phyloP scores from a whole-genome alignment of 495 filamentous ascomycete genomes.

The Tuber umbilicatum region DNA sequence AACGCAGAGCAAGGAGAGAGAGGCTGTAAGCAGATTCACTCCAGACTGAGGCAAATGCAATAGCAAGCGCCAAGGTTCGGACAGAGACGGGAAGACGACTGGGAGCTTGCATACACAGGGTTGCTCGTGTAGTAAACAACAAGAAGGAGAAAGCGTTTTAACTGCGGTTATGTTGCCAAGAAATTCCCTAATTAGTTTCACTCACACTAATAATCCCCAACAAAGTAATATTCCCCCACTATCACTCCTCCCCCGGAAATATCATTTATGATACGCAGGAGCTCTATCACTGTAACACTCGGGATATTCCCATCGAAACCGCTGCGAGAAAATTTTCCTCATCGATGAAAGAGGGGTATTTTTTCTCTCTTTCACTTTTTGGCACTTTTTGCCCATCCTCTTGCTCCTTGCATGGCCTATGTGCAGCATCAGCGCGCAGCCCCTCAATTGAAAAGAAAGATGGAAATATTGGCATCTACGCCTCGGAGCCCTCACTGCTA shows the following conservation, averaged over 20 bases:
- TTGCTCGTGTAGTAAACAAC: neutral
- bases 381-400: neutral
- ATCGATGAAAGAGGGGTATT: neutral
- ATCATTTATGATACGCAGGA: neutral
- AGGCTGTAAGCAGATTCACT: neutral
- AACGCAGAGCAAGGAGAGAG: neutral
- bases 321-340: neutral
- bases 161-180: neutral
- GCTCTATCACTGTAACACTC: neutral
- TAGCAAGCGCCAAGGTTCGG: neutral
- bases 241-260: neutral
- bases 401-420: neutral
- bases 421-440: neutral
- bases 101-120: neutral
- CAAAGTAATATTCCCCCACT: neutral
- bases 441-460: neutral
- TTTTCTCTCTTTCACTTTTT: neutral
- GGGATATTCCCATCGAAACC: neutral
- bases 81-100: neutral
- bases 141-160: neutral
- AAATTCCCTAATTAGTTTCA: neutral
- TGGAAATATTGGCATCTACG: neutral
- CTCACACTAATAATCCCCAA: neutral
- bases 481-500: neutral
- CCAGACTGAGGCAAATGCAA: neutral